phyloP scores from a whole-genome alignment of 768 basidiomycete species.

The Cystofilobasidium capitatum region DNA sequence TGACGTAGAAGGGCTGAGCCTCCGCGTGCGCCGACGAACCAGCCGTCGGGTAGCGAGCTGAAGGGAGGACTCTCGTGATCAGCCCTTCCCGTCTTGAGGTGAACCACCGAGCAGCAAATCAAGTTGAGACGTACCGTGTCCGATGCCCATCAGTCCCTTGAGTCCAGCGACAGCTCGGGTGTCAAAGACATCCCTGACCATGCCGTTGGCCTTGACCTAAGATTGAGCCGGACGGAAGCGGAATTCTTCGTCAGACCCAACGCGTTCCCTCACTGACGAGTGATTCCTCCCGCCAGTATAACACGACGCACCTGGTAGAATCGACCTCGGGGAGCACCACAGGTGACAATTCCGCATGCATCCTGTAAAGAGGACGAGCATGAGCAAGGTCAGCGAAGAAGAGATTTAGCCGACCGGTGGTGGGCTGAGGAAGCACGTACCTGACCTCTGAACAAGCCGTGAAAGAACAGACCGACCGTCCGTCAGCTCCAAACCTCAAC shows the following conservation, averaged over 20 bases:
- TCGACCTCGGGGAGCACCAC: slow-evolving; percentile 75
- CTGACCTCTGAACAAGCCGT: slow-evolving; percentile 17
- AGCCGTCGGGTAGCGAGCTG: slow-evolving; percentile 95
- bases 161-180: slow-evolving; percentile 61
- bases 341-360: slow-evolving; percentile 94
- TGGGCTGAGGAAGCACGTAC: not conserved
- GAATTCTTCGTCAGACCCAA: not conserved
- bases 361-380: slow-evolving; percentile 52
- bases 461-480: not conserved
- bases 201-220: slow-evolving; percentile 79
- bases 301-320: slow-evolving; percentile 66
- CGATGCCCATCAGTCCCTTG: slow-evolving; percentile 91
- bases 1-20: slow-evolving; percentile 99
- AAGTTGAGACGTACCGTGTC: slow-evolving; percentile 60
- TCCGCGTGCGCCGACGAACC: slow-evolving; percentile 94
- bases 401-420: not conserved
- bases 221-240: not conserved
- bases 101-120: not conserved
- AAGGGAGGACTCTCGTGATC: slow-evolving; percentile 12
- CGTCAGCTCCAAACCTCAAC: slow-evolving; percentile 6
- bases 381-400: not conserved
- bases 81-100: not conserved
- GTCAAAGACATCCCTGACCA: slow-evolving; percentile 97
- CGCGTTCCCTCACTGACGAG: not conserved
- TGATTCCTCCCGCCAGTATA: not conserved